phyloP scores from a whole-genome alignment of 495 filamentous ascomycete genomes.

The Aspergillus panamensis region DNA sequence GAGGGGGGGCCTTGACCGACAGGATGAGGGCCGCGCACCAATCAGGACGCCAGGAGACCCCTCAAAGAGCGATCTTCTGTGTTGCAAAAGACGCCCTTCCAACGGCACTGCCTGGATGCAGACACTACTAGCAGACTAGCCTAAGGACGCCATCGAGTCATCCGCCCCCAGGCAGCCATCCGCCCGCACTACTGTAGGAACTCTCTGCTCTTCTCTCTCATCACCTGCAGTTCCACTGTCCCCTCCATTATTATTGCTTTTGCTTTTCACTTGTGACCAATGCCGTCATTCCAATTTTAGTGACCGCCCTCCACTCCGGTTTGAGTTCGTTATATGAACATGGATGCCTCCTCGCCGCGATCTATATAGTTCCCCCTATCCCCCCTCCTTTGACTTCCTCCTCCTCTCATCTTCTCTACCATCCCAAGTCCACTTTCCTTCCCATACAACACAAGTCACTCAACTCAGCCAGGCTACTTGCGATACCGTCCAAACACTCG shows the following conservation, averaged over 20 bases:
- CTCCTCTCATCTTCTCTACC: slow-evolving; percentile 6
- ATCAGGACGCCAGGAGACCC: not conserved
- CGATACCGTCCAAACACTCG: not conserved
- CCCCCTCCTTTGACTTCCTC: not conserved
- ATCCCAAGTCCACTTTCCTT: not conserved
- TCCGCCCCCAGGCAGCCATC: slow-evolving; percentile 16
- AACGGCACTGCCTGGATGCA: slow-evolving; percentile 12
- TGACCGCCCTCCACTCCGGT: not conserved
- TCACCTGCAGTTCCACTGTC: slow-evolving; percentile 8
- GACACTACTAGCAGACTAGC: slow-evolving; percentile 9
- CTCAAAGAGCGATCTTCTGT: slow-evolving; percentile 12
- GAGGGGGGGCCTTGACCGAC: slow-evolving; percentile 6
- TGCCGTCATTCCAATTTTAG: slow-evolving; percentile 18
- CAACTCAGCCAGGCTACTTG: not conserved
- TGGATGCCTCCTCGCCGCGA: slow-evolving; percentile 11
- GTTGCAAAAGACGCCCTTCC: slow-evolving; percentile 5
- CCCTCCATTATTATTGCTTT: not conserved
- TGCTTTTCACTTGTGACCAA: slow-evolving; percentile 16
- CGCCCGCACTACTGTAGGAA: slow-evolving; percentile 14
- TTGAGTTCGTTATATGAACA: slow-evolving; percentile 1
- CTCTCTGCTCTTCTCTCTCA: not conserved
- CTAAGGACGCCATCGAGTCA: slow-evolving; percentile 13
- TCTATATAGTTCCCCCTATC: slow-evolving; percentile 12
- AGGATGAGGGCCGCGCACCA: slow-evolving; percentile 1
- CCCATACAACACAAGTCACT: not conserved